Evolutionary conservation across 176 grass and related monocot genomes (phyloP), one percentile per base, ranked within the genome.

Genomic region (Melocanna baccifera): DNA sequence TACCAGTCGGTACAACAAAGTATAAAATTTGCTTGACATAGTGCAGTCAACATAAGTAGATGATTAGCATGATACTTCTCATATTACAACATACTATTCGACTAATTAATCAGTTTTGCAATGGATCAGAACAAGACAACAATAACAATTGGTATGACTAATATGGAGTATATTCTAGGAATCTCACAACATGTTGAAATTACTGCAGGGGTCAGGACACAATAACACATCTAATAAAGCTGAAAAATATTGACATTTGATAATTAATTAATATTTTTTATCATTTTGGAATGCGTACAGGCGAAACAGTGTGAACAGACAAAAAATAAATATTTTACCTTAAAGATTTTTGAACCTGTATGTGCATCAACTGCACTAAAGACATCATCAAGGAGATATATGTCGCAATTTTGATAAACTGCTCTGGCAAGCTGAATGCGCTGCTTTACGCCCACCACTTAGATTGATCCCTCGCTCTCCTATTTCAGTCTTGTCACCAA

Each of bases 281-380:
- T 45, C 67, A n/a, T 71, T 46, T 47, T 47, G 42, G 16, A 28
- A 47, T 28, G 46, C 4, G 3, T 48, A 48, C 13, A 48, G 46
- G 46, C 2, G 0, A 48, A 48, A 48, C 2, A 48, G 13, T 48
- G 4, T 1, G 3, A 48, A 48, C 2, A 5, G 13, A 15, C 13
- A 15, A 48, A 48, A 48, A 79, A 3, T 3, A 81, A 74, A 28
- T 0, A 23, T 7, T 13, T 67, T 76, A 91, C 92, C 92, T 39
- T 20, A 30, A 58, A 13, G 9, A 45, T 48, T 15, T 48, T 48
- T 0, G 46, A 48, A 48, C 46, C 46, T 4, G 13, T 92, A 30
- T 92, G 90, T 64, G 90, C 87, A 86, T 92, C 90, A 45, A 92
- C 87, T 39, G 90, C 90, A 42, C 90, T 92, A 37, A 92, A 92